These are phyloP conservation scores for Viola pubescens DNA, from an alignment of 441 rosid genomes.

Conservation along the genomic window DNA sequence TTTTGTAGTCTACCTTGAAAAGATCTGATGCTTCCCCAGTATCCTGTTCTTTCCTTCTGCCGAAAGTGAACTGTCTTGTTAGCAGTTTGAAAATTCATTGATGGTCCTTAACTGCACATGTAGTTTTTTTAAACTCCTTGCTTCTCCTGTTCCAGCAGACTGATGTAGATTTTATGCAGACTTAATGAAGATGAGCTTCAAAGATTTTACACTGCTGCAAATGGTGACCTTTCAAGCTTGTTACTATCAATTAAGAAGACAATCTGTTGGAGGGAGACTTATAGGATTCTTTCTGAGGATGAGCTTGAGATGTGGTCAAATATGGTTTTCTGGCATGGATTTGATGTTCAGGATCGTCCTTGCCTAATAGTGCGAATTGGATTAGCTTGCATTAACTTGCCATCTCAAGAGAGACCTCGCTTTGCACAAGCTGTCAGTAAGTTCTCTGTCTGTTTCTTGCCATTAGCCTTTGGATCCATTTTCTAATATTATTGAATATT, in stretches of 20 bases:
- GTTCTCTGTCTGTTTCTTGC: constrained; percentile 23
- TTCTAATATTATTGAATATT: neutral
- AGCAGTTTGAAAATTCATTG: neutral
- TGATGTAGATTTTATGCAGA: constrained; percentile 51
- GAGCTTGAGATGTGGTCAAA: constrained; percentile 79
- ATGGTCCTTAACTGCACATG: constrained; percentile 5
- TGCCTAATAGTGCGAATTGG: constrained; percentile 88
- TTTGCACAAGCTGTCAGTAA: constrained; percentile 87
- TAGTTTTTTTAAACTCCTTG: constrained; percentile 11
- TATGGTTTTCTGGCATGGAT: constrained; percentile 93
- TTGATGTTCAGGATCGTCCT: constrained; percentile 65
- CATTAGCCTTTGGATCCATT: neutral
- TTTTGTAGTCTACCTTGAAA: neutral
- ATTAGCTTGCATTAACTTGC: constrained; percentile 58
- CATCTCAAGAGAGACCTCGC: constrained; percentile 65
- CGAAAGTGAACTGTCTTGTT: too few relatives aligned
- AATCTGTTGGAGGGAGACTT: constrained; percentile 84
- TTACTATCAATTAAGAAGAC: constrained; percentile 75
- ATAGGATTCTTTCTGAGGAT: constrained; percentile 60
- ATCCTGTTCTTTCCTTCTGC: too few relatives aligned
- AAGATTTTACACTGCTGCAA: constrained; percentile 66
- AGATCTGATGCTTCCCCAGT: too few relatives aligned
- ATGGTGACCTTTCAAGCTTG: constrained; percentile 62
- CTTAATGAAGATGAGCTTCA: constrained; percentile 66
- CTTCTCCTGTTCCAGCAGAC: constrained; percentile 24